These are phyloP conservation scores for Solanum hybrid DNA, from an alignment of 305 asterid species.

Conservation along the genomic window DNA sequence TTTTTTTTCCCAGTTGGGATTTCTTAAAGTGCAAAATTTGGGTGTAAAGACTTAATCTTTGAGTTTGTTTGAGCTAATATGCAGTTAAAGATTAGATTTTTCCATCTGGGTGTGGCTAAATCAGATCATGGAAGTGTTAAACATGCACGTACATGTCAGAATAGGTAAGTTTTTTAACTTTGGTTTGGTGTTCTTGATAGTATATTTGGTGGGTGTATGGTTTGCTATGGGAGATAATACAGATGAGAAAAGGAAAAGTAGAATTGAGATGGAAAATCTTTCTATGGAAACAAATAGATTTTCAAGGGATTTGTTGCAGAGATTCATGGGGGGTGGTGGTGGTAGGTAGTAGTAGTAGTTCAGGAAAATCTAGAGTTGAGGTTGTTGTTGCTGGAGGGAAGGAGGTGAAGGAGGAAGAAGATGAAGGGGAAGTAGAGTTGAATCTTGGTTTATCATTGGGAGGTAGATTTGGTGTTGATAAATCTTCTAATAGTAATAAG, in stretches of 20 bases:
- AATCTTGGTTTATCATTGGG: slow-evolving; percentile 90
- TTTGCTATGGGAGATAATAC: slow-evolving; percentile 46
- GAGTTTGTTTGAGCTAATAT: slow-evolving; percentile 24
- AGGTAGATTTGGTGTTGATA: slow-evolving; percentile 90
- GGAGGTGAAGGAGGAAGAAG: slow-evolving; percentile 9
- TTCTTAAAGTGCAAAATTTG: background rate
- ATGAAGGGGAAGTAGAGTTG: slow-evolving; percentile 51
- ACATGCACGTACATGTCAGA: slow-evolving; percentile 14
- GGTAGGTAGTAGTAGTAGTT: slow-evolving; percentile 9
- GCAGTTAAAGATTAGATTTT: slow-evolving; percentile 32
- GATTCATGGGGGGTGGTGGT: slow-evolving; percentile 46
- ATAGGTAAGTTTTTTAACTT: background rate
- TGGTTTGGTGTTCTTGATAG: background rate
- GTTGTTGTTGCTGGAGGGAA: background rate
- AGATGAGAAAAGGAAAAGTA: slow-evolving; percentile 24
- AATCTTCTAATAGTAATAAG: slow-evolving; percentile 24
- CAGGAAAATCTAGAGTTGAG: background rate
- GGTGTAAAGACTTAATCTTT: slow-evolving; percentile 23
- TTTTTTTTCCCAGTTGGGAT: background rate
- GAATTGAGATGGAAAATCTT: slow-evolving; percentile 57
- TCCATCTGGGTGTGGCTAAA: slow-evolving; percentile 28
- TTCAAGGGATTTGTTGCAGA: slow-evolving; percentile 64
- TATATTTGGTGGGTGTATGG: slow-evolving; percentile 7
- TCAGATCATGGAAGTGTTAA: slow-evolving; percentile 28
- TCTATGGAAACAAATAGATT: slow-evolving; percentile 33